Conservation (phyloP, 2,329 filamentous ascomycete species). For the Metarhizium guizhouense region DNA sequence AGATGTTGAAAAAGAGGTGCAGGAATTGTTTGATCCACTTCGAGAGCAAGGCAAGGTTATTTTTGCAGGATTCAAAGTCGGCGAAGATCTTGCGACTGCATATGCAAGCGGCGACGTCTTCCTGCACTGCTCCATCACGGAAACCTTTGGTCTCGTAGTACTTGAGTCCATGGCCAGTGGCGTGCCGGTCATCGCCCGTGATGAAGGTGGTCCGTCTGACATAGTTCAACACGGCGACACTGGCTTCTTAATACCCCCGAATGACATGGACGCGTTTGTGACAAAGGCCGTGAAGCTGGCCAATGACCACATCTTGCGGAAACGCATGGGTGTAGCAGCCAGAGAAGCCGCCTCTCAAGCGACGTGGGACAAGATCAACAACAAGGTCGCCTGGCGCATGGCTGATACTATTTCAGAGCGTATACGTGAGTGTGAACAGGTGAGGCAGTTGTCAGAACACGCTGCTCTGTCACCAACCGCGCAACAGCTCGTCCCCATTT, state of each 20-base stretch:
- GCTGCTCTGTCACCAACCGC: constrained; percentile 12
- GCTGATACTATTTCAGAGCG: constrained; percentile 41
- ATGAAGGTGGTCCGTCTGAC: constrained; percentile 61
- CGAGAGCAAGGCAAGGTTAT: constrained; percentile 41
- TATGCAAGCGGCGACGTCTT: constrained; percentile 64
- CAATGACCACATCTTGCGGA: constrained; percentile 32
- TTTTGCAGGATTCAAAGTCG: constrained; percentile 59
- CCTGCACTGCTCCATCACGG: constrained; percentile 61
- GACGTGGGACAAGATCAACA: constrained; percentile 66
- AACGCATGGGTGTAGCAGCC: constrained; percentile 36
- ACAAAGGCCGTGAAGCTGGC: constrained; percentile 40
- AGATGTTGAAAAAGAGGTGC: constrained; percentile 52
- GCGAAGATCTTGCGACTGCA: constrained; percentile 51
- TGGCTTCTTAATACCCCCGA: constrained; percentile 51
- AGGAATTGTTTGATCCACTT: constrained; percentile 47
- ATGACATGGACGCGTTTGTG: constrained; percentile 52
- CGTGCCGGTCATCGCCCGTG: constrained; percentile 58
- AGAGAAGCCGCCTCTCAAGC: constrained; percentile 50
- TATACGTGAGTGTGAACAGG: constrained; percentile 19
- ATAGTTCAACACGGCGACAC: constrained; percentile 51
- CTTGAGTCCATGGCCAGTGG: constrained; percentile 64
- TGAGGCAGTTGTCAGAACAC: constrained; percentile 7
- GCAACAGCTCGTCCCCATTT: constrained; percentile 27
- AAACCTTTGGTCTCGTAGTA: constrained; percentile 64
- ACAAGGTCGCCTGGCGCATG: constrained; percentile 58